Conservation (phyloP, 2,329 filamentous ascomycete genomes). For the Clarireedia sp. region DNA sequence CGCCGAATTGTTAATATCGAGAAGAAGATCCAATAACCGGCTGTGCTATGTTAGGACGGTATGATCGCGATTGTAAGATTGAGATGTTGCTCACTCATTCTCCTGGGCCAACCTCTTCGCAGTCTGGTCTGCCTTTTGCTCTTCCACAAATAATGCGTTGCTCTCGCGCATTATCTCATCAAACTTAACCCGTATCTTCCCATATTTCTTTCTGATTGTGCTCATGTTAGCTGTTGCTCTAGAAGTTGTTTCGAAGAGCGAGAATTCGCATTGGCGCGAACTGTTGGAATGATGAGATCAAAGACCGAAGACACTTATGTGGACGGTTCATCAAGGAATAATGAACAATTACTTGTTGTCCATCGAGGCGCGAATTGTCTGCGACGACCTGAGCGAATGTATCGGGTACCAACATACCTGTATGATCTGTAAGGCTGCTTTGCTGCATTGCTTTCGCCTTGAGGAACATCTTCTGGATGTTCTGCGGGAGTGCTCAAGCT, state of each 20-base stretch:
- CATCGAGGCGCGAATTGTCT: neutral
- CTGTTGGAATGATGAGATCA: neutral
- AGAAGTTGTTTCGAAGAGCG: neutral
- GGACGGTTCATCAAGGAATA: neutral
- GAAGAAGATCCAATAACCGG: slow-evolving; percentile 77
- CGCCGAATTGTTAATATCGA: slow-evolving; percentile 79
- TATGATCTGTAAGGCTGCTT: slow-evolving; percentile 32
- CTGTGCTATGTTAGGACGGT: slow-evolving; percentile 37
- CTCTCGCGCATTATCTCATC: slow-evolving; percentile 72
- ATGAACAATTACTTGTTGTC: neutral
- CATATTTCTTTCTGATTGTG: slow-evolving; percentile 88
- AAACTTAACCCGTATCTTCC: slow-evolving; percentile 77
- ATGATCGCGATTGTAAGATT: slow-evolving; percentile 10
- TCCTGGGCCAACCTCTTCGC: slow-evolving; percentile 80
- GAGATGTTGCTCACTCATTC: slow-evolving; percentile 65
- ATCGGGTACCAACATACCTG: slow-evolving; percentile 25
- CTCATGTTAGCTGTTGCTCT: slow-evolving; percentile 32
- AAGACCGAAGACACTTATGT: neutral
- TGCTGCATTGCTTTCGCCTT: slow-evolving; percentile 18
- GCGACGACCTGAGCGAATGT: slow-evolving; percentile 10
- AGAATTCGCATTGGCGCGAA: slow-evolving; percentile 38
- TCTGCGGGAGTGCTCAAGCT: neutral
- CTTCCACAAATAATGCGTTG: slow-evolving; percentile 73
- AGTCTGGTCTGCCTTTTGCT: slow-evolving; percentile 71
- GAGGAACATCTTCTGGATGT: slow-evolving; percentile 7